A percentile compares a stretch with the other conserved stretches of the same genome.
These are phyloP conservation scores for Pyrus betulifolia DNA, from an alignment of 306 rosid species.

Conservation along the genomic window DNA sequence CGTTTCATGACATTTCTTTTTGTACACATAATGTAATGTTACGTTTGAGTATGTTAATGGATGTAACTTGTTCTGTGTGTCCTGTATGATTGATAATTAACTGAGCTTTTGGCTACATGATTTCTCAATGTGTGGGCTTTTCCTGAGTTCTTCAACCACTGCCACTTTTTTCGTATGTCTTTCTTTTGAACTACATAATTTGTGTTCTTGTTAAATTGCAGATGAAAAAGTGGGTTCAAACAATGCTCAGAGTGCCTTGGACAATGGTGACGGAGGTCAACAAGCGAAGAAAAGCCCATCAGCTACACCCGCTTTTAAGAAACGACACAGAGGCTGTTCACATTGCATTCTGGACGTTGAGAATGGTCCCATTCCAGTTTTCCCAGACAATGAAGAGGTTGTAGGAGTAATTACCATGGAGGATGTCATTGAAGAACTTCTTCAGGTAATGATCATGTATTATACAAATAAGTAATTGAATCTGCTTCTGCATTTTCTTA, in stretches of 20 bases:
- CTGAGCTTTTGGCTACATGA: not conserved
- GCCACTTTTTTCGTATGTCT: not conserved
- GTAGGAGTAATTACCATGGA: conserved; percentile 98
- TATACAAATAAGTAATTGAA: conserved; percentile 1
- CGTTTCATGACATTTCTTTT: not conserved
- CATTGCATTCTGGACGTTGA: conserved; percentile 84
- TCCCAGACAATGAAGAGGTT: conserved; percentile 63
- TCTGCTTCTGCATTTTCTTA: conserved; percentile 15
- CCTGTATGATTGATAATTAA: not conserved
- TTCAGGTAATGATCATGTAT: conserved; percentile 55
- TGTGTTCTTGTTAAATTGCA: conserved; percentile 19
- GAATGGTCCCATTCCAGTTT: conserved; percentile 65
- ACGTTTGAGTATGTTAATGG: too few relatives aligned
- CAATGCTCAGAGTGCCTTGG: conserved; percentile 22
- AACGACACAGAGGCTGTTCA: conserved; percentile 92
- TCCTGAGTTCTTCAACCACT: not conserved
- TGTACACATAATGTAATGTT: not conserved
- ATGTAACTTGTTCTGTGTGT: not conserved
- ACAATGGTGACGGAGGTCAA: conserved; percentile 35
- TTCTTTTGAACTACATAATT: conserved; percentile 7
- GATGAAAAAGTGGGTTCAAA: conserved; percentile 20
- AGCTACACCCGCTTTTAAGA: conserved; percentile 65
- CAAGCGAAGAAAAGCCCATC: conserved; percentile 54
- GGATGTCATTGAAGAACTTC: conserved; percentile 99
- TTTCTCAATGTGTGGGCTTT: not conserved